phyloP scores from a whole-genome alignment of 306 rosid species.

The Cyclanthera cordifolia region DNA sequence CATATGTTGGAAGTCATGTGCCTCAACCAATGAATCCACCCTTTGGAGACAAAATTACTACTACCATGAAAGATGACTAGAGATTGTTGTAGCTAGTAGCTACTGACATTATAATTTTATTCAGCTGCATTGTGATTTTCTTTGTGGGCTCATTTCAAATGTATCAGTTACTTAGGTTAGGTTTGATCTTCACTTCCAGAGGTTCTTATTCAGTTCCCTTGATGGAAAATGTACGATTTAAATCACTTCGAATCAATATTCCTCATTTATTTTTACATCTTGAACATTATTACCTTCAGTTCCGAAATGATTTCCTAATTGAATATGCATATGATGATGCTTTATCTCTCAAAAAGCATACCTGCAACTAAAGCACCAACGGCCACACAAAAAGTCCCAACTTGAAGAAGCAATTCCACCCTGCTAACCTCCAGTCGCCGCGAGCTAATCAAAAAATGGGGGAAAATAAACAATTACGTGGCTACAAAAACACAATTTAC shows the following conservation, averaged over 20 bases:
- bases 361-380: slow-evolving; percentile 94
- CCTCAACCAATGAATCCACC: too few relatives aligned
- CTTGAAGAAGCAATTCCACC: slow-evolving; percentile 94
- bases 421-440: slow-evolving; percentile 97
- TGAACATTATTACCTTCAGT: background rate
- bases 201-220: background rate
- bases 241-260: slow-evolving; percentile 1
- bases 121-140: background rate
- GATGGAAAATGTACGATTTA: background rate
- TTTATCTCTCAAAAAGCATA: slow-evolving; percentile 15
- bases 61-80: too few relatives aligned
- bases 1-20: too few relatives aligned
- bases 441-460: slow-evolving; percentile 48
- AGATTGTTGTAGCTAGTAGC: too few relatives aligned
- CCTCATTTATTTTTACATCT: background rate
- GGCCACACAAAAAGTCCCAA: slow-evolving; percentile 85
- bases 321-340: background rate
- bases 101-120: background rate
- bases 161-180: background rate
- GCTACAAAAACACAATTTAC: background rate
- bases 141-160: background rate
- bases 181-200: background rate
- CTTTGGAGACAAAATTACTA: too few relatives aligned
- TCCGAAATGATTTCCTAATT: background rate
- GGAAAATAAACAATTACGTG: background rate